These are phyloP conservation scores for Lentinus brumalis DNA, from an alignment of 768 basidiomycete species.

Conservation along the genomic window DNA sequence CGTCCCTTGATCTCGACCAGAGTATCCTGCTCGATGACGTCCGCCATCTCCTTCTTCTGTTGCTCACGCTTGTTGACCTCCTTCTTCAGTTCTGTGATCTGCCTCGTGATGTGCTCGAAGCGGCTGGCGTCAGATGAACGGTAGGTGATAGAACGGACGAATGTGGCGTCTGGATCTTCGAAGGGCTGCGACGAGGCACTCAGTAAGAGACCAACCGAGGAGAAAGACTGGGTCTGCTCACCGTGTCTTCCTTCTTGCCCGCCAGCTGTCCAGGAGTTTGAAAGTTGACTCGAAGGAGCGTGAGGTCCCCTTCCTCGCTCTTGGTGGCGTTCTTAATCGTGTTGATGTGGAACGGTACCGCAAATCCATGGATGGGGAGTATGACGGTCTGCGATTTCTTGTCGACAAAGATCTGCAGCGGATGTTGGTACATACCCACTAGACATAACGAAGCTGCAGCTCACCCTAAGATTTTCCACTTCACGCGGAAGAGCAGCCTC, in stretches of 20 bases:
- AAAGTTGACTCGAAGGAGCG: conserved; percentile 95
- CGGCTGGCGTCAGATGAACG: conserved; percentile 88
- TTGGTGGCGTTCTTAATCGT: conserved; percentile 98
- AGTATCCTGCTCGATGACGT: conserved; percentile 93
- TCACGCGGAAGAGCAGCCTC: conserved; percentile 89
- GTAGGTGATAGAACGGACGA: conserved; percentile 93
- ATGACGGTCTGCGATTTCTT: conserved; percentile 88
- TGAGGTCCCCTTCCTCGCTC: conserved; percentile 94
- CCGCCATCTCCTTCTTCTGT: conserved; percentile 97
- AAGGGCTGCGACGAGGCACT: conserved; percentile 62
- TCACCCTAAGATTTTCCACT: conserved; percentile 75
- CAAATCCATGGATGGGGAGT: conserved; percentile 91
- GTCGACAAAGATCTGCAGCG: conserved; percentile 81
- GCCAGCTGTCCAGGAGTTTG: conserved; percentile 97
- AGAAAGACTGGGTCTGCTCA: conserved; percentile 66
- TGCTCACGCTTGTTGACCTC: conserved; percentile 96
- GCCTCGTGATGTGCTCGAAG: conserved; percentile 85
- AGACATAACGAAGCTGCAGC: conserved; percentile 27
- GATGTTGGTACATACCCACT: conserved; percentile 2
- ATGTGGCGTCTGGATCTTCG: conserved; percentile 95
- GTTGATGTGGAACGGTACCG: conserved; percentile 97
- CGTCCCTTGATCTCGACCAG: conserved; percentile 88
- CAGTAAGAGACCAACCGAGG: neutral
- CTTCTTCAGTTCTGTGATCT: conserved; percentile 95
- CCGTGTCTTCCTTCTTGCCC: conserved; percentile 98